phyloP scores from a whole-genome alignment of 164 flowering plant genomes.

The Nymphaea colorata region DNA sequence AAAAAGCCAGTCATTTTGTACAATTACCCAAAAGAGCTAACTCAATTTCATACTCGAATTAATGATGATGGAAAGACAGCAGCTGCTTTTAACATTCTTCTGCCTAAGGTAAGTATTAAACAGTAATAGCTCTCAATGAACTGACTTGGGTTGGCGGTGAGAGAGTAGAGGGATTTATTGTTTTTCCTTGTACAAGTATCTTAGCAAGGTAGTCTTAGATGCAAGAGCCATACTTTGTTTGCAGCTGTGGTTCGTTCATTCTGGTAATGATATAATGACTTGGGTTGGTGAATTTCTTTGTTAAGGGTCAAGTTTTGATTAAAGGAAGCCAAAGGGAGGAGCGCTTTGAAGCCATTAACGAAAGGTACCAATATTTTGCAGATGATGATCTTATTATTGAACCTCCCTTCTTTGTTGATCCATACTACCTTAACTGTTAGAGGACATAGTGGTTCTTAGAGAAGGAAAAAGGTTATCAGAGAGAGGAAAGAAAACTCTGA shows the following conservation, averaged over 20 bases:
- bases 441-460: background rate
- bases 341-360: slow-evolving; percentile 31
- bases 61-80: slow-evolving; percentile 72
- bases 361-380: slow-evolving; percentile 32
- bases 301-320: slow-evolving; percentile 55
- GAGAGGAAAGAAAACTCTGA: too few relatives aligned
- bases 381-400: too few relatives aligned
- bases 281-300: slow-evolving; percentile 3
- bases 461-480: background rate
- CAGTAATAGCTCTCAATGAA: background rate
- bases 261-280: background rate
- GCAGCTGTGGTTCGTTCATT: too few relatives aligned
- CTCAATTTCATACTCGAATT: slow-evolving; percentile 56
- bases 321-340: slow-evolving; percentile 88
- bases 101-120: slow-evolving; percentile 56
- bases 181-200: too few relatives aligned
- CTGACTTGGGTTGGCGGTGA: background rate
- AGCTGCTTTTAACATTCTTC: slow-evolving; percentile 63
- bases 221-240: too few relatives aligned
- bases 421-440: background rate
- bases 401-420: background rate
- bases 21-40: slow-evolving; percentile 60
- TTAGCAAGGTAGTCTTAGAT: too few relatives aligned
- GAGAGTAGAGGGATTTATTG: too few relatives aligned
- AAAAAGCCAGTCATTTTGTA: slow-evolving; percentile 52